These are phyloP conservation scores for Pestalotiopsis sp. DNA, from an alignment of 2,329 filamentous ascomycete species.

Conservation along the genomic window DNA sequence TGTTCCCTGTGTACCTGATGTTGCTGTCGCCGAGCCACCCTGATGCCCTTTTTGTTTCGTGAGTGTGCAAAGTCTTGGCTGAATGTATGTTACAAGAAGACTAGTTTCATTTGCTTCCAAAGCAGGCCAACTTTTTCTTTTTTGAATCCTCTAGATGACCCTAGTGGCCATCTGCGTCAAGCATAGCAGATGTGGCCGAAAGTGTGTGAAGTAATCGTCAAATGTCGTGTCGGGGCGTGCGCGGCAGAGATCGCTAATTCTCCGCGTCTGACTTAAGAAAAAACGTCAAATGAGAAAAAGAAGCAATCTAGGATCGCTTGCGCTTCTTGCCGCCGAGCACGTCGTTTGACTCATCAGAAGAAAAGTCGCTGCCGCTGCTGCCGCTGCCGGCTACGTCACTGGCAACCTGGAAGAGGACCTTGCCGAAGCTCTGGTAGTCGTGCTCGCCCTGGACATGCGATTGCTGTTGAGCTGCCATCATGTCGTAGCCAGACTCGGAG, in stretches of 20 bases:
- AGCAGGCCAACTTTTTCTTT: conserved; percentile 36
- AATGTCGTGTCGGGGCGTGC: conserved; percentile 41
- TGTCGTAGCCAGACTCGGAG: conserved; percentile 52
- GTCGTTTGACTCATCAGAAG: conserved; percentile 53
- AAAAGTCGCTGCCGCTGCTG: conserved; percentile 62
- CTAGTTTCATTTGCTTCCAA: conserved; percentile 35
- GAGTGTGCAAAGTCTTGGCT: conserved; percentile 35
- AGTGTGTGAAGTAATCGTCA: conserved; percentile 38
- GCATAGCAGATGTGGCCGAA: conserved; percentile 29
- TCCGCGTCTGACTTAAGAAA: conserved; percentile 26
- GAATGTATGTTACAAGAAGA: conserved; percentile 47
- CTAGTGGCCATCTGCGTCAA: conserved; percentile 33
- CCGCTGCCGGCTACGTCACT: conserved; percentile 72
- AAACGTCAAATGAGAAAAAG: conserved; percentile 10
- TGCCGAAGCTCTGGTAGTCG: conserved; percentile 70
- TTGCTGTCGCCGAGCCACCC: conserved; percentile 13
- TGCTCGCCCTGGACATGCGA: conserved; percentile 36
- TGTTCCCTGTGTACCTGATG: conserved; percentile 8
- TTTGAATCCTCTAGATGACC: conserved; percentile 34
- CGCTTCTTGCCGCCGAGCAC: conserved; percentile 69
- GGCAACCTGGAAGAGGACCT: conserved; percentile 80
- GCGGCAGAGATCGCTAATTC: conserved; percentile 29
- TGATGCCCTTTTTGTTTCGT: conserved; percentile 25
- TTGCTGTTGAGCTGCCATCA: conserved; percentile 33
- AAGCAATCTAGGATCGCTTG: conserved; percentile 65